These are phyloP conservation scores for Thelonectria rubi DNA, from an alignment of 2,329 filamentous ascomycete genomes.

Conservation along the genomic window DNA sequence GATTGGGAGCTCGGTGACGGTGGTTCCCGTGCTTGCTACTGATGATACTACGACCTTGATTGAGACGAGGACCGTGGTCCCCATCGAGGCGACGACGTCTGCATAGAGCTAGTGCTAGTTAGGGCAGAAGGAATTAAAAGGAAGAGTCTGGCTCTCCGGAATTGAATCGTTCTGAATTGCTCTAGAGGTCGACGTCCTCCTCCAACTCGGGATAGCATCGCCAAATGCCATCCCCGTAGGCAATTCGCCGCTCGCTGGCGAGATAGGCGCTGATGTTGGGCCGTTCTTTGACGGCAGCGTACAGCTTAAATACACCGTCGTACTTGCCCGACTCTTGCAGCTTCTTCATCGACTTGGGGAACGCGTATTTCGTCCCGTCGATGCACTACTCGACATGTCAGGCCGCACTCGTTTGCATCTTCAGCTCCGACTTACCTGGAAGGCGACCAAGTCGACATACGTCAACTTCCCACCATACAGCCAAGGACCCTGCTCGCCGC, in stretches of 20 bases:
- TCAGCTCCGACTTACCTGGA: conserved; percentile 62
- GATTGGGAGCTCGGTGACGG: too few relatives aligned
- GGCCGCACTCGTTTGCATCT: background rate
- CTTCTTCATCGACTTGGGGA: conserved; percentile 71
- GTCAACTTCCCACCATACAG: conserved; percentile 72
- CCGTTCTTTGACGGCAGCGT: conserved; percentile 68
- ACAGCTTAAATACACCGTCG: conserved; percentile 69
- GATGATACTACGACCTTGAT: too few relatives aligned
- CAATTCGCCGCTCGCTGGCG: conserved; percentile 67
- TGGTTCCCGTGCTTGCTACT: too few relatives aligned
- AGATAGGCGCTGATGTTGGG: conserved; percentile 75
- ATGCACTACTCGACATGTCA: conserved; percentile 51
- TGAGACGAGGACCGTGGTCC: too few relatives aligned
- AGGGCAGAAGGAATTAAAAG: too few relatives aligned
- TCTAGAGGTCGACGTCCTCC: conserved; percentile 37
- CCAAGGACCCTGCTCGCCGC: conserved; percentile 67
- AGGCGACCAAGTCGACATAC: conserved; percentile 78
- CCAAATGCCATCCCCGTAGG: conserved; percentile 73
- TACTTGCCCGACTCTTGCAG: conserved; percentile 66
- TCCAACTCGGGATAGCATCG: conserved; percentile 80
- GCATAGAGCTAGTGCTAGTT: too few relatives aligned
- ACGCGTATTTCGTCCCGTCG: conserved; percentile 71
- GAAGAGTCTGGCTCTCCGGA: background rate
- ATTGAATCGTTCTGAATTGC: background rate
- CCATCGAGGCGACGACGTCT: too few relatives aligned